A percentile compares a stretch with the other conserved stretches of the same genome.
Evolutionary conservation across 495 filamentous ascomycete species (phyloP).

Genomic region (Annulohypoxylon nitens): DNA sequence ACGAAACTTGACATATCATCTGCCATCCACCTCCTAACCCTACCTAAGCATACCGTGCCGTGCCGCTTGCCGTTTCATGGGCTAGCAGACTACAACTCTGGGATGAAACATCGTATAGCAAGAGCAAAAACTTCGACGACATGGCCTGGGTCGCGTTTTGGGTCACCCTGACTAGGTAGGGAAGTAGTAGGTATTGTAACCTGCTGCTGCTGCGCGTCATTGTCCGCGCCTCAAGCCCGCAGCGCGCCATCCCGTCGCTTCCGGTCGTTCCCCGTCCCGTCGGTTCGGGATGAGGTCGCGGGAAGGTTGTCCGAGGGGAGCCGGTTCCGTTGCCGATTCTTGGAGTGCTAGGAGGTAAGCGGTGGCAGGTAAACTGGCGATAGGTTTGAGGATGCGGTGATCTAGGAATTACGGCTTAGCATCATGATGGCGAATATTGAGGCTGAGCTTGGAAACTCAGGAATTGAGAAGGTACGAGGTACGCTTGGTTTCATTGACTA

Average conservation of each 20-base stretch:
- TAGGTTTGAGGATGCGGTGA: too few species aligned
- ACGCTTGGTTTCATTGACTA: too few species aligned
- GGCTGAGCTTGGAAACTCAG: too few species aligned
- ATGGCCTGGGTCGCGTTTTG: not conserved
- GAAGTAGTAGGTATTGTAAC: not conserved
- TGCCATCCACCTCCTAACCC: not conserved
- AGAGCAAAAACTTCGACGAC: not conserved
- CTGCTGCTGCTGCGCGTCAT: not conserved
- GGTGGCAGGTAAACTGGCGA: not conserved
- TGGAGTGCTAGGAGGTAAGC: not conserved
- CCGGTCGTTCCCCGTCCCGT: not conserved
- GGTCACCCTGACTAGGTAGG: not conserved
- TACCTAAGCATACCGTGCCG: not conserved
- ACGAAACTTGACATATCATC: not conserved
- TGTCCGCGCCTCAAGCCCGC: not conserved
- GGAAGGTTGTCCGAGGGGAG: not conserved
- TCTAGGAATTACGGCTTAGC: too few species aligned
- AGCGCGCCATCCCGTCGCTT: slow-evolving; percentile 1
- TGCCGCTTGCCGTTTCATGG: not conserved
- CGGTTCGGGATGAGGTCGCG: not conserved
- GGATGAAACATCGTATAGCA: slow-evolving; percentile 7
- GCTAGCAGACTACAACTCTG: not conserved
- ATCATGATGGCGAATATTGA: too few species aligned
- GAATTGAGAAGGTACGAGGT: too few species aligned
- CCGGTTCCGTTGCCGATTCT: not conserved